Percentiles rank a stretch among this genome's conserved stretches.
These are phyloP conservation scores for Scleromitrula shiraiana DNA, from an alignment of 2,329 filamentous ascomycete genomes.

Conservation along the genomic window DNA sequence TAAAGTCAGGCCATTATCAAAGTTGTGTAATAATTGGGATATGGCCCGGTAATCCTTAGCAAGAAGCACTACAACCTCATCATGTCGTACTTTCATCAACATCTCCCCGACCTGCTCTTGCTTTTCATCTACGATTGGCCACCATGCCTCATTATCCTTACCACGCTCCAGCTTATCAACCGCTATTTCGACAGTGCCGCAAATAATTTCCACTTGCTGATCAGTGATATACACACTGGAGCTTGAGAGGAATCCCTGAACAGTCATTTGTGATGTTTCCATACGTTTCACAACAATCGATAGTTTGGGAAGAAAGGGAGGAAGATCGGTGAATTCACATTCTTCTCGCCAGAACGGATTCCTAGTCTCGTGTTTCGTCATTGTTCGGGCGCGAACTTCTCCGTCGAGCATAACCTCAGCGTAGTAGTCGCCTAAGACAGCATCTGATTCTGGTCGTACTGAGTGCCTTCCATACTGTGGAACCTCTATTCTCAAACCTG, in stretches of 20 bases:
- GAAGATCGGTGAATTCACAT: slow-evolving; percentile 68
- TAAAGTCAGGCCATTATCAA: slow-evolving; percentile 73
- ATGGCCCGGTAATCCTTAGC: slow-evolving; percentile 77
- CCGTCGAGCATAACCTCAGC: slow-evolving; percentile 74
- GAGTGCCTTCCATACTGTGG: slow-evolving; percentile 18
- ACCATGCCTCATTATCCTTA: slow-evolving; percentile 81
- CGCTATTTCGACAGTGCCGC: slow-evolving; percentile 65
- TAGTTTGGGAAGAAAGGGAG: slow-evolving; percentile 58
- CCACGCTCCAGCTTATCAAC: slow-evolving; percentile 70
- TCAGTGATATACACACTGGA: slow-evolving; percentile 20
- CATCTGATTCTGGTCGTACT: slow-evolving; percentile 35
- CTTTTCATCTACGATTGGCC: slow-evolving; percentile 68
- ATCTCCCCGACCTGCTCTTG: slow-evolving; percentile 75
- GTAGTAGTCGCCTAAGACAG: slow-evolving; percentile 59
- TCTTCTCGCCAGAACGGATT: slow-evolving; percentile 76
- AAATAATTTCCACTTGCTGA: slow-evolving; percentile 43
- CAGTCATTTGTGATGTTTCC: slow-evolving; percentile 30
- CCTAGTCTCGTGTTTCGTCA: slow-evolving; percentile 60
- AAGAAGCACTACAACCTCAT: slow-evolving; percentile 85
- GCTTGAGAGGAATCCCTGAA: slow-evolving; percentile 26
- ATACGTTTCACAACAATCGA: slow-evolving; percentile 65
- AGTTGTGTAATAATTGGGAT: slow-evolving; percentile 75
- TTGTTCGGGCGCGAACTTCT: slow-evolving; percentile 69
- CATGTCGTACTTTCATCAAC: slow-evolving; percentile 72
- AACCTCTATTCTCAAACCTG: slow-evolving; percentile 26